Conservation (phyloP, 495 filamentous ascomycete species). For the Letharia columbiana region DNA sequence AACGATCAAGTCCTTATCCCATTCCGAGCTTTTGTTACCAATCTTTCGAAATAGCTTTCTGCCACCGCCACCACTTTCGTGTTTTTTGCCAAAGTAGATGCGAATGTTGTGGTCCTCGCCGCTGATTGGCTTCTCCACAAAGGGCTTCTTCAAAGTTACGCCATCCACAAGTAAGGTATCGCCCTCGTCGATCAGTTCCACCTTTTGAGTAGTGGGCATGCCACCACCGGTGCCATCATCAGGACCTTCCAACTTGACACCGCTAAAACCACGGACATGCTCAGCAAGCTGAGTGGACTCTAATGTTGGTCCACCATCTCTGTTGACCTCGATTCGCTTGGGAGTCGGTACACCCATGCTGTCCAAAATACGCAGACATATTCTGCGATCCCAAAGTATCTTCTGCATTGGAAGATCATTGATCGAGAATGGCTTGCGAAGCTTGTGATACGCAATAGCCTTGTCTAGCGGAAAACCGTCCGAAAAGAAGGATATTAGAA, state of each 20-base stretch:
- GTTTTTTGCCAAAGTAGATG: slow-evolving; percentile 83
- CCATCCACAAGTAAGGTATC: slow-evolving; percentile 86
- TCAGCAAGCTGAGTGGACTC: slow-evolving; percentile 66
- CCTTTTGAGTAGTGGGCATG: slow-evolving; percentile 48
- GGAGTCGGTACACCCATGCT: slow-evolving; percentile 83
- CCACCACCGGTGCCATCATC: slow-evolving; percentile 63
- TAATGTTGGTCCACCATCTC: slow-evolving; percentile 81
- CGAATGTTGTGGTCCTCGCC: slow-evolving; percentile 98
- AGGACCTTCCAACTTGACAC: slow-evolving; percentile 66
- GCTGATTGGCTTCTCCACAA: slow-evolving; percentile 97
- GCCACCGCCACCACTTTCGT: slow-evolving; percentile 70
- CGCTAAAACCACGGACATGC: slow-evolving; percentile 68
- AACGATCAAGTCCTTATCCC: slow-evolving; percentile 61
- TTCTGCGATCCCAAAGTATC: slow-evolving; percentile 88
- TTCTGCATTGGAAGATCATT: slow-evolving; percentile 98
- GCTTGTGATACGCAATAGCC: slow-evolving; percentile 84
- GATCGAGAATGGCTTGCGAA: slow-evolving; percentile 91
- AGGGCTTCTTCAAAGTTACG: slow-evolving; percentile 73
- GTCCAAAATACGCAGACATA: slow-evolving; percentile 82
- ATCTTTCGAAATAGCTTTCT: slow-evolving; percentile 91
- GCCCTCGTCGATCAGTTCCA: slow-evolving; percentile 77
- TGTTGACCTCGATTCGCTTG: slow-evolving; percentile 81
- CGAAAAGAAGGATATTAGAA: slow-evolving; percentile 94
- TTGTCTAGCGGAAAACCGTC: slow-evolving; percentile 96
- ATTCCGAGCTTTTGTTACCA: slow-evolving; percentile 96